Evolutionary conservation across 2,329 filamentous ascomycete species (phyloP).

Genomic region (Fusarium sp.): DNA sequence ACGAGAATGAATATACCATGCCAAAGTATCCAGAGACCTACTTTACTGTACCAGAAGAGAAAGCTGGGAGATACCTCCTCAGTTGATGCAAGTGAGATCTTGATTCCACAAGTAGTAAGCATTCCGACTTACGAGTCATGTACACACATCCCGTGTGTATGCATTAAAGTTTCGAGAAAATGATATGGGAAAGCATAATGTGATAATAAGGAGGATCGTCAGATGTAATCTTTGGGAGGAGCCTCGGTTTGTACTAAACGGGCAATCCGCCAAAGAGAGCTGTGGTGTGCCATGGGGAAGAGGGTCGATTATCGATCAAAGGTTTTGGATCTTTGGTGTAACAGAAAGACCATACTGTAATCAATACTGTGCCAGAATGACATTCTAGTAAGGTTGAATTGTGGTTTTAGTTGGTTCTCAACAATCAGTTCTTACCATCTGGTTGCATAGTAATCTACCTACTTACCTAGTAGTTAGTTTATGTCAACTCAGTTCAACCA

Average conservation of each 20-base stretch:
- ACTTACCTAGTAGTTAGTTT: no score
- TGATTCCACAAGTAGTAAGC: background rate
- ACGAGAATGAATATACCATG: slow-evolving; percentile 14
- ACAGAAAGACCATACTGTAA: background rate
- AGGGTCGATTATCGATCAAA: background rate
- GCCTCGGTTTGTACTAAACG: slow-evolving; percentile 31
- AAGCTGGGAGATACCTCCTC: background rate
- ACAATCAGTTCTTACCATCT: background rate
- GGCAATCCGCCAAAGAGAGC: slow-evolving; percentile 32
- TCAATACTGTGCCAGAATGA: background rate
- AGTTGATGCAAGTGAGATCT: slow-evolving; percentile 7
- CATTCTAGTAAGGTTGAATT: background rate
- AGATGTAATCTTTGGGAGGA: background rate
- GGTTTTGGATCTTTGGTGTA: background rate
- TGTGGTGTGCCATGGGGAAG: slow-evolving; percentile 10
- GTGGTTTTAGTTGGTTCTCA: background rate
- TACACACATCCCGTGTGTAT: background rate
- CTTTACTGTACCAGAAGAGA: background rate
- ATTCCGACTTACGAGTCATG: background rate
- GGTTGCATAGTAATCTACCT: no score
- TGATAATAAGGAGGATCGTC: slow-evolving; percentile 32
- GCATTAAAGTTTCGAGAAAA: background rate
- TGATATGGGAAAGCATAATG: background rate
- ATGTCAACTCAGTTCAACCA: no score
- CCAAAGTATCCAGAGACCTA: background rate